Percentiles rank a stretch among this genome's conserved stretches.
Evolutionary conservation across 2,329 filamentous ascomycete species (phyloP).

Genomic region (Bertia moriformis): DNA sequence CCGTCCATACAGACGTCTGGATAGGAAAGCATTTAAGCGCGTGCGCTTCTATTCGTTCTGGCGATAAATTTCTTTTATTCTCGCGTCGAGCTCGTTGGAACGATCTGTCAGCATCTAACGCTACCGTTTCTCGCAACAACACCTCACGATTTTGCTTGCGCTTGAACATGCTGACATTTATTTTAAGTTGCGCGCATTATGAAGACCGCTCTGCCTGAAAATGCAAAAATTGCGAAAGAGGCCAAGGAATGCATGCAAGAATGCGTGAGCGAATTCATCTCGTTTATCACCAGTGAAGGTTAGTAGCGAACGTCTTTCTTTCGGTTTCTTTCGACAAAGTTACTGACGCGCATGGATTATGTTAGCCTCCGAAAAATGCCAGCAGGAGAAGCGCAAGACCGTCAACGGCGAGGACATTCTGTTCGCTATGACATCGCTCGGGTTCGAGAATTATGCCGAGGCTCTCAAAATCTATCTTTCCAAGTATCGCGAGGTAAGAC

Average conservation of each 20-base stretch:
- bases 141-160: too few species aligned
- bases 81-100: too few species aligned
- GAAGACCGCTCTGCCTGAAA: constrained; percentile 94
- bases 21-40: too few species aligned
- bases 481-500: constrained; percentile 89
- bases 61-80: too few species aligned
- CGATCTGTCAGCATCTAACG: too few species aligned
- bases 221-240: constrained; percentile 97
- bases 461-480: constrained; percentile 95
- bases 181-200: constrained; percentile 96
- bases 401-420: constrained; percentile 98
- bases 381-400: constrained; percentile 98
- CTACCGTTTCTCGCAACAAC: too few species aligned
- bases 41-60: too few species aligned
- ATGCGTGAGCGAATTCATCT: constrained; percentile 99
- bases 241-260: constrained; percentile 99
- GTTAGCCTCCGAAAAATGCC: constrained; percentile 92
- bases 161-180: constrained; percentile 89
- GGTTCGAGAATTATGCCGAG: constrained; percentile 97
- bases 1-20: too few species aligned
- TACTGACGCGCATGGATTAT: too few species aligned
- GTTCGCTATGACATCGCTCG: constrained; percentile 96
- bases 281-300: constrained; percentile 99
- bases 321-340: constrained; percentile 5
- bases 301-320: constrained; percentile 18